These are phyloP conservation scores for Hyphopichia wangnamkhiaoensis DNA, from an alignment of 1,139 yeast species.

Conservation along the genomic window DNA sequence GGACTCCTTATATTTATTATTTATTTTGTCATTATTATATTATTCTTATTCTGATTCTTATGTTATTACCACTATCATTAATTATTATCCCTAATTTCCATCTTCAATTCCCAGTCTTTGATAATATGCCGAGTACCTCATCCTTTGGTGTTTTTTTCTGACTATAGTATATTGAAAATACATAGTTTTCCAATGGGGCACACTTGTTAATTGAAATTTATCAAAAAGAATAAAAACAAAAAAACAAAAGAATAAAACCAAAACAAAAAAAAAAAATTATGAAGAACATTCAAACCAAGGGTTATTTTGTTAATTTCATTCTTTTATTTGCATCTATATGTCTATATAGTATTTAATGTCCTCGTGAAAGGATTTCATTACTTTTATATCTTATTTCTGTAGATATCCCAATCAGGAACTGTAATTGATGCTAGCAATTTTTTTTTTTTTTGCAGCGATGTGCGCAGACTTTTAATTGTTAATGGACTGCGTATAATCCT, in stretches of 20 bases:
- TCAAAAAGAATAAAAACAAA: too few relatives aligned
- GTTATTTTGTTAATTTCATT: slow-evolving; percentile 8
- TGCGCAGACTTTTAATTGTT: too few relatives aligned
- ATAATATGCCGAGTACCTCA: too few relatives aligned
- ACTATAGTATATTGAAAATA: too few relatives aligned
- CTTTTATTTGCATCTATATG: slow-evolving; percentile 4
- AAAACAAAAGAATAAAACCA: neutral
- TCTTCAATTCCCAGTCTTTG: too few relatives aligned
- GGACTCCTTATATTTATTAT: slow-evolving; percentile 5
- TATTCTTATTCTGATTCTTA: neutral
- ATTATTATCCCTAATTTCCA: too few relatives aligned
- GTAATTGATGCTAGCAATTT: too few relatives aligned
- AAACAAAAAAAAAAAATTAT: neutral
- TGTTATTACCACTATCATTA: neutral
- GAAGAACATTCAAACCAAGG: neutral
- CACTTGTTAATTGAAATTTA: too few relatives aligned
- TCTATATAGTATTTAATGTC: slow-evolving; percentile 13
- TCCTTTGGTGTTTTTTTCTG: too few relatives aligned
- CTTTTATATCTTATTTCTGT: neutral
- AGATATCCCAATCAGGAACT: neutral
- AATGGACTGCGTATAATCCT: neutral
- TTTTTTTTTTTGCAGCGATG: neutral
- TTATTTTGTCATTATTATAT: slow-evolving; percentile 3
- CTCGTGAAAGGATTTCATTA: slow-evolving; percentile 17
- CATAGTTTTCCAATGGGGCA: too few relatives aligned